Conservation (phyloP, 805 yeast genomes). For the Candida boleticola region DNA sequence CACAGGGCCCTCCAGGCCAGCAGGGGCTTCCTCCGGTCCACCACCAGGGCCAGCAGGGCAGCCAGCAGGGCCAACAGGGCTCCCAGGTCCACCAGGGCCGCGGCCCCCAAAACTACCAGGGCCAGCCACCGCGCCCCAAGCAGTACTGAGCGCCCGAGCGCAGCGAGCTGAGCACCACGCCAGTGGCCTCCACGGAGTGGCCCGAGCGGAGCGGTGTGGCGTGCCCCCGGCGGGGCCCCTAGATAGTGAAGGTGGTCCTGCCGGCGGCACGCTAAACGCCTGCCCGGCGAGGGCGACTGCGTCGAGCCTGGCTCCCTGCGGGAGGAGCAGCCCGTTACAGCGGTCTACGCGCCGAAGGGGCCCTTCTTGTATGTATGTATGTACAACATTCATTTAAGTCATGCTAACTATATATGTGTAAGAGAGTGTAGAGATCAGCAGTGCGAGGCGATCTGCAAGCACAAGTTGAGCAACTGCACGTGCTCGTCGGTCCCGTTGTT, state of each 20-base stretch:
- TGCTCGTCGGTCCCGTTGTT: slow-evolving; percentile 89
- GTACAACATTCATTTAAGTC: not conserved
- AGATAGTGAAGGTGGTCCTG: too few species aligned
- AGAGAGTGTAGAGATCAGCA: too few species aligned
- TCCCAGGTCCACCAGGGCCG: slow-evolving; percentile 15
- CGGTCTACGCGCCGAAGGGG: too few species aligned
- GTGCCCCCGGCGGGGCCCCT: too few species aligned
- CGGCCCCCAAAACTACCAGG: slow-evolving; percentile 6
- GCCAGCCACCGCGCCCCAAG: slow-evolving; percentile 5
- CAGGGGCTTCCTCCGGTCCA: not conserved
- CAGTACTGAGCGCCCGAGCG: not conserved
- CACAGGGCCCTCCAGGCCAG: slow-evolving; percentile 12
- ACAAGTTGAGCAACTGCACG: slow-evolving; percentile 69
- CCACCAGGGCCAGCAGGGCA: slow-evolving; percentile 10
- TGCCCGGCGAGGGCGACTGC: too few species aligned
- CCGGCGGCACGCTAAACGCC: too few species aligned
- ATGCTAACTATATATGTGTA: not conserved
- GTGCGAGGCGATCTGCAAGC: slow-evolving; percentile 26
- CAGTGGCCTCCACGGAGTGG: too few species aligned
- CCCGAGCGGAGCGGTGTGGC: too few species aligned
- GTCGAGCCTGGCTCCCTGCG: too few species aligned
- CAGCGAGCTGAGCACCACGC: too few species aligned
- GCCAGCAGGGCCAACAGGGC: slow-evolving; percentile 12
- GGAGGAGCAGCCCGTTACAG: too few species aligned
- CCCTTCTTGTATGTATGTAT: too few species aligned